Evolutionary conservation across 2,329 filamentous ascomycete species (phyloP).

Genomic region (Allantophomopsis lycopodina): DNA sequence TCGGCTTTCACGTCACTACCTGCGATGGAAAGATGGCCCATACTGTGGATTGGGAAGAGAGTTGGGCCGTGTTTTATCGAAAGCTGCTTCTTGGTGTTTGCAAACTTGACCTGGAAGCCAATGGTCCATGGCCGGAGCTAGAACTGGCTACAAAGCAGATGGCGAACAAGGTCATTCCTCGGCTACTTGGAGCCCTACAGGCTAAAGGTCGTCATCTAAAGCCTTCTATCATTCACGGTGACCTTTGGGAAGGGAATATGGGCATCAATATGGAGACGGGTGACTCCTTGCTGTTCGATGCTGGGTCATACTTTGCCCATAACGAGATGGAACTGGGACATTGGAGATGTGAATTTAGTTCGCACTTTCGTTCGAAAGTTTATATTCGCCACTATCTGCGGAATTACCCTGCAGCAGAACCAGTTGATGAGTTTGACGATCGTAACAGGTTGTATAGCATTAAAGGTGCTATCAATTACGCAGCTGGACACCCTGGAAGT

Average conservation of each 20-base stretch:
- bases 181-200: slow-evolving; percentile 7
- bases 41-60: slow-evolving; percentile 18
- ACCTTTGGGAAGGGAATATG: slow-evolving; percentile 10
- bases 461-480: slow-evolving; percentile 4
- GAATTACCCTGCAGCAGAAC: slow-evolving; percentile 6
- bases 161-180: slow-evolving; percentile 8
- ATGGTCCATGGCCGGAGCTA: slow-evolving; percentile 14
- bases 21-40: slow-evolving; percentile 14
- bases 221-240: slow-evolving; percentile 10
- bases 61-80: slow-evolving; percentile 23
- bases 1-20: slow-evolving; percentile 16
- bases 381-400: slow-evolving; percentile 2
- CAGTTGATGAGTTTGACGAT: slow-evolving; percentile 15
- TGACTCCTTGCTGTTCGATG: slow-evolving; percentile 6
- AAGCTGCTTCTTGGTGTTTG: slow-evolving; percentile 18
- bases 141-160: slow-evolving; percentile 3
- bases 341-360: slow-evolving; percentile 3
- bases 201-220: slow-evolving; percentile 8
- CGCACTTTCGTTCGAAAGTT: background rate
- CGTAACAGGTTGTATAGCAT: slow-evolving; percentile 14
- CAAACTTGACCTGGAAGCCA: slow-evolving; percentile 13
- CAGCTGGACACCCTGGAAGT: slow-evolving; percentile 5
- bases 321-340: slow-evolving; percentile 8
- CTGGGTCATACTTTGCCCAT: slow-evolving; percentile 7
- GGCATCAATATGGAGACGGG: slow-evolving; percentile 4